Conservation (phyloP, 805 yeast genomes). For the Ogataea angusta region DNA sequence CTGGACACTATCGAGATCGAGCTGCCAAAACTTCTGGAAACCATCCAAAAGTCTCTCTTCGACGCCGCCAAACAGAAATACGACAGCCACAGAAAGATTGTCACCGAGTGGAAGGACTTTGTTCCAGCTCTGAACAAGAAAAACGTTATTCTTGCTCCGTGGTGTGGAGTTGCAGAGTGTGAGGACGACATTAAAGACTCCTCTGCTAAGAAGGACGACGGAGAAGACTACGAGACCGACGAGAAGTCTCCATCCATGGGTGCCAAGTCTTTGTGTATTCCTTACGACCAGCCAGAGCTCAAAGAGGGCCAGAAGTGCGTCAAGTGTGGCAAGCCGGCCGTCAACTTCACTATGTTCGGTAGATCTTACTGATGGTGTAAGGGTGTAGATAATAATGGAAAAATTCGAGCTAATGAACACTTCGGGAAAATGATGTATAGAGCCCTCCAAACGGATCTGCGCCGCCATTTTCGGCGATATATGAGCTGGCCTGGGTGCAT, state of each 20-base stretch:
- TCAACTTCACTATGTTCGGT: constrained; percentile 91
- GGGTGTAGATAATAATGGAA: constrained; percentile 4
- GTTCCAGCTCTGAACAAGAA: constrained; percentile 89
- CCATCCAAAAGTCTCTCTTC: constrained; percentile 74
- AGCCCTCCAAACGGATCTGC: not conserved
- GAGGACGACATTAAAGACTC: constrained; percentile 96
- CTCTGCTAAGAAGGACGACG: constrained; percentile 73
- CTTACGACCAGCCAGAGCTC: constrained; percentile 85
- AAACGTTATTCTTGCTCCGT: constrained; percentile 89
- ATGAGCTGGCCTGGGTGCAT: no score
- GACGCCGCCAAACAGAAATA: constrained; percentile 75
- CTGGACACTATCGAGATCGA: constrained; percentile 61
- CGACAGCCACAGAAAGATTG: constrained; percentile 79
- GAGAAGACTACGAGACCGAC: constrained; percentile 85
- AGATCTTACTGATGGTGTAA: constrained; percentile 67
- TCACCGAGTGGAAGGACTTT: constrained; percentile 85
- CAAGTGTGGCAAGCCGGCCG: constrained; percentile 73
- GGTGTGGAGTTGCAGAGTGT: constrained; percentile 95
- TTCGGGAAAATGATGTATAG: not conserved
- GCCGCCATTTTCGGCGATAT: not conserved
- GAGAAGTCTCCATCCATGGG: constrained; percentile 99
- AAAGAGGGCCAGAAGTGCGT: constrained; percentile 81
- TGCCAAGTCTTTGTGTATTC: constrained; percentile 97
- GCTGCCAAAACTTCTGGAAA: constrained; percentile 75
- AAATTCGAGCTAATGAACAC: not conserved